Conservation (phyloP, 768 basidiomycete species). For the Crepidotus variabilis region DNA sequence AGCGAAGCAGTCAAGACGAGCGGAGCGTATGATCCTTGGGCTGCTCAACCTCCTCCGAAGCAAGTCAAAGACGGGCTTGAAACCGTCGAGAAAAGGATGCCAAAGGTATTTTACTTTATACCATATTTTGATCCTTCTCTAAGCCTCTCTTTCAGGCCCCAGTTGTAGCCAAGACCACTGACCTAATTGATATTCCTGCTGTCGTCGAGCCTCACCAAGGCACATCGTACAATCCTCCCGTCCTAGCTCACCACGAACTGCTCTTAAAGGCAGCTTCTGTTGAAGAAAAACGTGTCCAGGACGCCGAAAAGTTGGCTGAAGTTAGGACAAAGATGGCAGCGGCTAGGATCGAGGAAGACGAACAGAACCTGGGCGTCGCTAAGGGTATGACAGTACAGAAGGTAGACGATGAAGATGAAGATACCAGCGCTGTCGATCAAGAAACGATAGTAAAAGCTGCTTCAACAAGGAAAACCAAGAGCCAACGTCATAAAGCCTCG, state of each 20-base stretch:
- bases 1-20: conserved; percentile 68
- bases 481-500: conserved; percentile 65
- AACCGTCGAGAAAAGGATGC: conserved; percentile 36
- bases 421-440: conserved; percentile 19
- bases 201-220: conserved; percentile 75
- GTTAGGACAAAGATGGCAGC: conserved; percentile 53
- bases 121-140: neutral
- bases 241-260: conserved; percentile 67
- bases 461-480: conserved; percentile 37
- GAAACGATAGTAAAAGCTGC: conserved; percentile 32
- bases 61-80: conserved; percentile 36
- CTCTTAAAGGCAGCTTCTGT: conserved; percentile 61
- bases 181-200: conserved; percentile 59
- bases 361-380: conserved; percentile 34
- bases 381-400: conserved; percentile 66
- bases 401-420: conserved; percentile 36
- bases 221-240: conserved; percentile 86
- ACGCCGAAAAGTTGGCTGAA: conserved; percentile 49
- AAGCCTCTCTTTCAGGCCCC: conserved; percentile 39
- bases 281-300: conserved; percentile 56
- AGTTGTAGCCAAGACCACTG: conserved; percentile 37
- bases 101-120: conserved; percentile 44
- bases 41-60: conserved; percentile 25
- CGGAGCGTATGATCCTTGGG: conserved; percentile 68
- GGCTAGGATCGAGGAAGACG: conserved; percentile 35